Base-by-base conservation (phyloP, 805 yeast genomes). In the Ascoidea rubescens region DNA sequence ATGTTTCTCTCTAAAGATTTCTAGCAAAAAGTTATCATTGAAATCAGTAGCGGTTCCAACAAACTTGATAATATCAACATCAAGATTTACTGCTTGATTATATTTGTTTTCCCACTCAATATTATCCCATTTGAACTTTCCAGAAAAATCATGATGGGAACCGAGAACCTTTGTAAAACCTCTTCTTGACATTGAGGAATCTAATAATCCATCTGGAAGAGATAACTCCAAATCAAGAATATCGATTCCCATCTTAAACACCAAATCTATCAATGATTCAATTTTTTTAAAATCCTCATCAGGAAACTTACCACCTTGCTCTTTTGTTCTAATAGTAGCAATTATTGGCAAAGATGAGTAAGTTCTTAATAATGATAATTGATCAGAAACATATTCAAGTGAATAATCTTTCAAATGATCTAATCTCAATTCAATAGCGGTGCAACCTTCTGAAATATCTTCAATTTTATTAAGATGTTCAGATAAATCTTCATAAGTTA, bases 251-350 rank as follows among this genome's bases (percentile, higher is more conserved):
- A 84, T 68, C 64, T 79, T 84, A 63, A 84, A 72, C 2, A 89
- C 96, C 53, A 84, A 68, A 44, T 65, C 60, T 51, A 78, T 71
- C 53, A 89, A 73, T 14, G 67, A 63, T 54, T 71, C 74, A 53
- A 87, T 74, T 21, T 67, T 60, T 4, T 65, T 73, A 31, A 61
- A 59, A 12, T 77, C 79, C 6, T 69, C 69, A 60, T 85, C 87
- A 1, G 85, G 84, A 68, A 87, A 86, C 47, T 70, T 64, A 30
- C 96, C 96, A 49, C 96, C 96, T 67, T 89, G 96, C 4, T 80
- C 69, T 57, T 69, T 62, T 0, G 95, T 85, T 64, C 95, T 78
- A 3, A 89, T 70, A 1, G 96, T 88, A 69, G 79, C 87, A 51
- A 91, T 75, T 47, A 90, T 81, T 45, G 98, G 96, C 51, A 88